Evolutionary conservation across 208 protist species (phyloP).

Genomic region (Phytomonas francai): DNA sequence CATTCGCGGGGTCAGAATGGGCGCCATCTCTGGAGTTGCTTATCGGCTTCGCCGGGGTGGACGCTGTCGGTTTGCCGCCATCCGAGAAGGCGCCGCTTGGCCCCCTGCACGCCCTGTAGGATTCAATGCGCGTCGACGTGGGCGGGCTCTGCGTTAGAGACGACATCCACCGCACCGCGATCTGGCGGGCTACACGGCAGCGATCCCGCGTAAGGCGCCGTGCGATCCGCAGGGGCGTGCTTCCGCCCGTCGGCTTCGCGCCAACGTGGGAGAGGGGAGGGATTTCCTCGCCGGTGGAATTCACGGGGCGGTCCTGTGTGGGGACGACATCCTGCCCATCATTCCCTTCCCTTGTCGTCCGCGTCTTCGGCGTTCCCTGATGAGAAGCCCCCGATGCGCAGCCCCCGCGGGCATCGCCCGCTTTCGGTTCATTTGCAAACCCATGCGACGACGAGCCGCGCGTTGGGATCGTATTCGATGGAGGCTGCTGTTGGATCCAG

Average conservation of each 20-base stretch:
- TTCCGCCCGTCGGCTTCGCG: background rate
- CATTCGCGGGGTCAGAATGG: background rate
- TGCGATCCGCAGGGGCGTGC: background rate
- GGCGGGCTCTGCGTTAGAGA: conserved; percentile 34
- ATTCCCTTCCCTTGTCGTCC: background rate
- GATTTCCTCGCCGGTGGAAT: background rate
- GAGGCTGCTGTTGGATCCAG: background rate
- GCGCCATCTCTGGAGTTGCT: background rate
- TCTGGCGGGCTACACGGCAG: conserved; percentile 26
- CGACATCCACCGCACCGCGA: conserved; percentile 52
- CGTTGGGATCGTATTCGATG: background rate
- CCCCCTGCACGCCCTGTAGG: conserved; percentile 13
- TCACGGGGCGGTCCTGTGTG: too few species aligned
- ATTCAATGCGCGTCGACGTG: conserved; percentile 14
- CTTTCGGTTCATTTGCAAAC: background rate
- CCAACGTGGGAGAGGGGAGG: background rate
- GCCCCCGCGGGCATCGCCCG: too few species aligned
- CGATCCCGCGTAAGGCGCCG: conserved; percentile 11
- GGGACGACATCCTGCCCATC: too few species aligned
- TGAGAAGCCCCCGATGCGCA: too few species aligned
- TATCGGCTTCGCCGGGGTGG: background rate
- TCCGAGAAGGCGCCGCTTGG: background rate
- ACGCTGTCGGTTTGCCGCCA: background rate
- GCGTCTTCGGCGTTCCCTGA: too few species aligned
- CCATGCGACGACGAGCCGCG: background rate